Percentiles rank a stretch among this genome's conserved stretches.
phyloP scores from a whole-genome alignment of 768 basidiomycete genomes.

The Dacryopinax primogenitus region DNA sequence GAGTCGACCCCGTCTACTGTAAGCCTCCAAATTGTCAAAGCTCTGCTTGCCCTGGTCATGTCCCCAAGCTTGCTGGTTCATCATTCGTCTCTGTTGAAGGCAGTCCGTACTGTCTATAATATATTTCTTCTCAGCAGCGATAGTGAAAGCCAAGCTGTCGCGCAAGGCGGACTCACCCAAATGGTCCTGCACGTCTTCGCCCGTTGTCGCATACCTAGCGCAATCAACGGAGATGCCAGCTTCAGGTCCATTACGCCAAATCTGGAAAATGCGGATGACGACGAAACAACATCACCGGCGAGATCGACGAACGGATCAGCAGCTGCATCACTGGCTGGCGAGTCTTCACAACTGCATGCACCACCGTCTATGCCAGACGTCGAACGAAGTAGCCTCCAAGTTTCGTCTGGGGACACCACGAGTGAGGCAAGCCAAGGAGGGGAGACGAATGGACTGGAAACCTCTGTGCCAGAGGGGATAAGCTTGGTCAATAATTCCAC shows the following conservation, averaged over 20 bases:
- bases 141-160: conserved; percentile 91
- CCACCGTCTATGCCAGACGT: too few relatives aligned
- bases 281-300: not conserved
- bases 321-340: not conserved
- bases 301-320: not conserved
- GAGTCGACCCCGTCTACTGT: conserved; percentile 82
- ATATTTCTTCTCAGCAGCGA: conserved; percentile 86
- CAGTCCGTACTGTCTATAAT: conserved; percentile 95
- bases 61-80: conserved; percentile 81
- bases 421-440: too few relatives aligned
- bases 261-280: not conserved
- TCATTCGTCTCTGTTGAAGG: conserved; percentile 89
- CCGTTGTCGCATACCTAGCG: conserved; percentile 41
- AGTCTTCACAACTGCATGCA: too few relatives aligned
- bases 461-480: too few relatives aligned
- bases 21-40: conserved; percentile 93
- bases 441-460: too few relatives aligned
- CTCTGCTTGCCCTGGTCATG: conserved; percentile 75
- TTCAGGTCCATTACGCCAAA: not conserved
- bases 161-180: conserved; percentile 93
- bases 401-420: too few relatives aligned
- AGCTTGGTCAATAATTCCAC: not conserved
- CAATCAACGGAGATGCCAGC: conserved; percentile 7
- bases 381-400: too few relatives aligned
- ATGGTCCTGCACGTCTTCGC: conserved; percentile 97